Evolutionary conservation across 768 basidiomycete species (phyloP).

Genomic region (Auricularia auricula-judae): DNA sequence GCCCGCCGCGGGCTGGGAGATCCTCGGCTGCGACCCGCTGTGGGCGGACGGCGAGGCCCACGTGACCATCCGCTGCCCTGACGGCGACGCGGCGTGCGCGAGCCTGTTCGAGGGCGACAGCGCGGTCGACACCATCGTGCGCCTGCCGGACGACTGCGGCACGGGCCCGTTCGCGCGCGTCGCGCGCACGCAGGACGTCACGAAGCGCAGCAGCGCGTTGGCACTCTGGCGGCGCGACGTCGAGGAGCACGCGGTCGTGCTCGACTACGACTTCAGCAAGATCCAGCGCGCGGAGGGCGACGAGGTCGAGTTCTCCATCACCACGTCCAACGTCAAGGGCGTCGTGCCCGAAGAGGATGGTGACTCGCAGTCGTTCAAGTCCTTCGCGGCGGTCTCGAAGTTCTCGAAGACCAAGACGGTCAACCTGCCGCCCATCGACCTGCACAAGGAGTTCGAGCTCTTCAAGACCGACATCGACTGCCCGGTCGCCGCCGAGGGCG

Average conservation of each 20-base stretch:
- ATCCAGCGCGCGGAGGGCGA: neutral
- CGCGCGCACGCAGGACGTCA: conserved; percentile 4
- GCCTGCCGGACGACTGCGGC: conserved; percentile 11
- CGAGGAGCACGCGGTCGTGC: neutral
- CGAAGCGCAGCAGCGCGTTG: neutral
- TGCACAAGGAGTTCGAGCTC: conserved; percentile 23
- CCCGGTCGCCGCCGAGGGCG: conserved; percentile 10
- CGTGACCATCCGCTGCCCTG: conserved; percentile 37
- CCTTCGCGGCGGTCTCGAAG: neutral
- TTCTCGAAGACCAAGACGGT: neutral
- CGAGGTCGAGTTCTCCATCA: neutral
- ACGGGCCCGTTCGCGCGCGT: conserved; percentile 23
- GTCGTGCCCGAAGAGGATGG: neutral
- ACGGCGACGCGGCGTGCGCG: conserved; percentile 13
- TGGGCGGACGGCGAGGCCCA: conserved; percentile 23
- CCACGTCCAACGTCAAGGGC: neutral
- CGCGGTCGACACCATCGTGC: neutral
- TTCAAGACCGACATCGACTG: conserved; percentile 18
- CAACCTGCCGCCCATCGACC: conserved; percentile 19
- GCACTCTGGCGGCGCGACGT: neutral
- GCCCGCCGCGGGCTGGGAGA: conserved; percentile 39
- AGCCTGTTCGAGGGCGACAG: neutral
- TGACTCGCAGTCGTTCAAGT: neutral
- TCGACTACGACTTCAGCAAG: neutral
- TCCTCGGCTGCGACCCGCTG: conserved; percentile 34